Evolutionary conservation across 345 rosid species (phyloP).

Genomic region (Populus tremula): DNA sequence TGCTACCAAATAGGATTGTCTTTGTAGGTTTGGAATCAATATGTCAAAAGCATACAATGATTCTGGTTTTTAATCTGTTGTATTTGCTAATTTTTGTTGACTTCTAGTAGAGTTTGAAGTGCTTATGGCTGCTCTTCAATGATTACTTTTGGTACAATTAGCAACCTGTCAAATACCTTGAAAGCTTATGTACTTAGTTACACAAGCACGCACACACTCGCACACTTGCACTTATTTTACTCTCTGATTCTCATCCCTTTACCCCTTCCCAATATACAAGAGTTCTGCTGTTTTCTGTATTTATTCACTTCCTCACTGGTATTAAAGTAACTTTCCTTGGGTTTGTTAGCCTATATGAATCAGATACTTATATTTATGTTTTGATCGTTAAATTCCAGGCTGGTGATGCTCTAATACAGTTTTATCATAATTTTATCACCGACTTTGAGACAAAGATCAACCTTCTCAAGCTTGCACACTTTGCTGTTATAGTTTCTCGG

Average conservation of each 20-base stretch:
- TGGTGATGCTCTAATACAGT: conserved; percentile 87
- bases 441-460: conserved; percentile 99
- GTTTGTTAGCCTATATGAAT: not conserved
- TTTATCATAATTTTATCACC: conserved; percentile 85
- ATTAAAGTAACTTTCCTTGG: not conserved
- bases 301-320: not conserved
- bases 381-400: conserved; percentile 47
- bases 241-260: not conserved
- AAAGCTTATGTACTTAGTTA: not conserved
- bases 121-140: not conserved
- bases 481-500: conserved; percentile 85
- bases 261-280: not conserved
- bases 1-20: not conserved
- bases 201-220: not conserved
- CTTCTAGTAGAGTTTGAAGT: not conserved
- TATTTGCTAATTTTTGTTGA: not conserved
- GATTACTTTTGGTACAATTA: not conserved
- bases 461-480: conserved; percentile 95
- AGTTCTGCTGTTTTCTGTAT: not conserved
- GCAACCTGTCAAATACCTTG: not conserved
- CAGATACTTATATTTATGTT: not conserved
- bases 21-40: not conserved
- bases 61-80: not conserved
- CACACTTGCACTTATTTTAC: not conserved
- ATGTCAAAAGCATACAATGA: not conserved